Evolutionary conservation across 2,329 filamentous ascomycete genomes (phyloP), one percentile per base, ranked within the genome.

Genomic region (Aspergillus brasiliensis): DNA sequence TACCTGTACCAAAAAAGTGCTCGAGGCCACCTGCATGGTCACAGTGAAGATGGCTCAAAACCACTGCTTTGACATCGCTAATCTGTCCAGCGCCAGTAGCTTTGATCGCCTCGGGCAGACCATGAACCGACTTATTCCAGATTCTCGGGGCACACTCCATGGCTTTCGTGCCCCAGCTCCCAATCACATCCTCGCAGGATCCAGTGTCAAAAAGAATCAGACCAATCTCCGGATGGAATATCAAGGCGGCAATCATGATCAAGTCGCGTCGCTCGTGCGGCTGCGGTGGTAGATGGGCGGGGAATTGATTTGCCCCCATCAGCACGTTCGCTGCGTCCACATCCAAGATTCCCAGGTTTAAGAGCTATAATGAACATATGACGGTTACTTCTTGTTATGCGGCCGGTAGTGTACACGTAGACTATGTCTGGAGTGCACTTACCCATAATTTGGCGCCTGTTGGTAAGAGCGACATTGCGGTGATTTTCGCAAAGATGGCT

Each of bases 21-120:
- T 81, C 78, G 1, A 82, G 66, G 0, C 81, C 80, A 2, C 80
- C 81, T 0, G 81, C 80, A 62, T 82, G 80, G 61, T 82, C 80
- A 2, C 81, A 62, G 63, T 82, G 80, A 31, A 83, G 67, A 57
- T 82, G 80, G 2, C 80, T 78, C 17, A 82, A 74, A 3, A 82
- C 74, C 8, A 82, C 73, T 19, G 75, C 73, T 64, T 82, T 81
- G 27, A 82, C 69, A 64, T 82, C 79, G 51, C 78, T 75, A 52
- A 82, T 77, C 51, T 77, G 73, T 8, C 27, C 27, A 51, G 82
- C 69, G n/a, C 78, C 76, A 0, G 74, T 71, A 11, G 66, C 65
- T 46, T 69, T 66, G 42, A 79, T 78, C 3, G 76, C 76, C 0
- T 67, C 68, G 0, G 73, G 71, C 3, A 79, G 65, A 80, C 80